Base-by-base conservation (phyloP, 2,329 filamentous ascomycete genomes). In the Colletotrichum acutatum region DNA sequence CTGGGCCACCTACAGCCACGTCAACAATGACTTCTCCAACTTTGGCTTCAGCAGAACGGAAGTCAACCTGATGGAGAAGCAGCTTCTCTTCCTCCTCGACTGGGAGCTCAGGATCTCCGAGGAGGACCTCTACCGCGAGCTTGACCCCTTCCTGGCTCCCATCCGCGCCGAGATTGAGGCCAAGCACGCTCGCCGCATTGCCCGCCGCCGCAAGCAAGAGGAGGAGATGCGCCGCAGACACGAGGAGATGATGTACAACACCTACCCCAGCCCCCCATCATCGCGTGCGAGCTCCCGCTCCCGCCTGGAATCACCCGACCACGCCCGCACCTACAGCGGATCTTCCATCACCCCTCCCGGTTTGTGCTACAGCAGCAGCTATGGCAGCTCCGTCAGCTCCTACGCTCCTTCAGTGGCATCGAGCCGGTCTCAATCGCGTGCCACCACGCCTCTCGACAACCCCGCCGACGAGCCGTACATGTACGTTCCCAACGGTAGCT, bases 21-120 rank as follows among this genome's bases (percentile, higher is more conserved):
- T 98, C 77, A 93, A 88, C 82, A 91, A 91, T 12, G 85, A 87
- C 9, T 81, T 78, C 74, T 88, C 86, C 80, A 90, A 88, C 79
- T 99, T 98, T 80, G 94, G 95, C 78, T 98, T 99, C 88, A 96
- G 92, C 79, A 89, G 95, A 77, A 97, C 94, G 46, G 97, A 99
- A 85, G 97, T 99, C 79, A 99, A 99, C 87, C 89, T 98, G 75
- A 99, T 99, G 97, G 97, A 99, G 89, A 97, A 97, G 89, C 97
- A 99, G 85, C 90, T 99, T 34, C 92, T 99, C 65, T 97, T 95
- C 86, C 90, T 99, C 56, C 89, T 99, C 58, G 94, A 98, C 81
- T 99, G 95, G 95, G 95, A 99, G 77, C 90, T 98, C 74, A 90
- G 94, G 77, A 95, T 99, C 80, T 92, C 88, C 54, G 91, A 95